A percentile compares a stretch with the other conserved stretches of the same genome.
These are phyloP conservation scores for Backusella australiensis DNA, from an alignment of 192 early-diverging fungal genomes.

Conservation along the genomic window DNA sequence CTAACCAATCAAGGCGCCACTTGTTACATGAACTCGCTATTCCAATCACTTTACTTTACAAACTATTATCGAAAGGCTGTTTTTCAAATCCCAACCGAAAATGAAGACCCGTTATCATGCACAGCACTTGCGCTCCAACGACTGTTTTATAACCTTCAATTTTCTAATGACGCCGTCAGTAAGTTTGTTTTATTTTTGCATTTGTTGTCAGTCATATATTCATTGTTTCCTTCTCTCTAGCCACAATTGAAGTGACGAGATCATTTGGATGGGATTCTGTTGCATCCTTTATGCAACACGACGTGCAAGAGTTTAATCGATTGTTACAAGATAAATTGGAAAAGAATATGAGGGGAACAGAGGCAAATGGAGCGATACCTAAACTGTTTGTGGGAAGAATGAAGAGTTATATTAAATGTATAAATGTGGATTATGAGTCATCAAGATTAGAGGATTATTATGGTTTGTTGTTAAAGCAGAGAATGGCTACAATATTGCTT, in stretches of 20 bases:
- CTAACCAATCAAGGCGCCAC: slow-evolving; percentile 97
- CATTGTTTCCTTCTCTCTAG: background rate
- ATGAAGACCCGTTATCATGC: slow-evolving; percentile 83
- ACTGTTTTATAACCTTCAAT: slow-evolving; percentile 91
- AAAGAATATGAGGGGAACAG: slow-evolving; percentile 93
- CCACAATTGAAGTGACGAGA: slow-evolving; percentile 90
- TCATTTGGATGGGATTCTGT: slow-evolving; percentile 98
- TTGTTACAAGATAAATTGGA: slow-evolving; percentile 96
- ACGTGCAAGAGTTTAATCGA: slow-evolving; percentile 97
- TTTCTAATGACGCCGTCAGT: slow-evolving; percentile 65
- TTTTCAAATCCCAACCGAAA: slow-evolving; percentile 89
- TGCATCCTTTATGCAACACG: slow-evolving; percentile 97
- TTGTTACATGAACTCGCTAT: slow-evolving; percentile 98
- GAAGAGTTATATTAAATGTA: slow-evolving; percentile 96
- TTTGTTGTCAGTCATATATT: background rate
- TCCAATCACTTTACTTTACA: slow-evolving; percentile 97
- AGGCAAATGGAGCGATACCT: slow-evolving; percentile 86
- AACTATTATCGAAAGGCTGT: slow-evolving; percentile 90
- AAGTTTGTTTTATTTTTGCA: background rate
- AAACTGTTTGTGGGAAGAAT: slow-evolving; percentile 94
- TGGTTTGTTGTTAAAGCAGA: slow-evolving; percentile 40
- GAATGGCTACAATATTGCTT: background rate
- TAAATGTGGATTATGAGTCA: slow-evolving; percentile 93
- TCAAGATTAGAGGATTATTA: slow-evolving; percentile 93
- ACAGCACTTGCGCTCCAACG: slow-evolving; percentile 90